Conservation (phyloP, 2,329 filamentous ascomycete species). For the Pseudogymnoascus sp. region DNA sequence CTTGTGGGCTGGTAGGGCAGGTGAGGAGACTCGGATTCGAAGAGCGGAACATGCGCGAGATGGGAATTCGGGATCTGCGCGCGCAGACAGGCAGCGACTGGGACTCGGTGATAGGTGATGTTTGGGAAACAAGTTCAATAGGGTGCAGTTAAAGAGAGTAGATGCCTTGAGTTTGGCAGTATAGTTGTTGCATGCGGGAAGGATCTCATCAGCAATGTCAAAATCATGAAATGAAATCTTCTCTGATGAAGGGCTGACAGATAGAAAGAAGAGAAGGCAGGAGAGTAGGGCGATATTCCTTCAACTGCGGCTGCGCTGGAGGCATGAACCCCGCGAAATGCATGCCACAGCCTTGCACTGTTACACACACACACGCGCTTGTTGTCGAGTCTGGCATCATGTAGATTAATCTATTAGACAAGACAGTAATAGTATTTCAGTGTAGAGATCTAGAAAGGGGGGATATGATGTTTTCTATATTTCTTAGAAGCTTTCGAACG, state of each 20-base stretch:
- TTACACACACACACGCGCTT: not conserved
- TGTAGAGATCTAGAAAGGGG: not conserved
- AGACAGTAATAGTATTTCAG: not conserved
- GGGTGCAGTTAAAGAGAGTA: not conserved
- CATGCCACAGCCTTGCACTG: not conserved
- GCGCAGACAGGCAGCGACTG: slow-evolving; percentile 11
- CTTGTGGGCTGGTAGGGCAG: not conserved
- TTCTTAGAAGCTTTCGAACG: not conserved
- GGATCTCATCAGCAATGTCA: not conserved
- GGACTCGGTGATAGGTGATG: slow-evolving; percentile 9
- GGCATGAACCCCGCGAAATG: not conserved
- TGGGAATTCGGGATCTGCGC: slow-evolving; percentile 9
- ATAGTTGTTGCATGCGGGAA: not conserved
- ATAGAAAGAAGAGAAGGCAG: not conserved
- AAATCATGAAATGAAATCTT: not conserved
- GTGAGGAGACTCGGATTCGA: not conserved
- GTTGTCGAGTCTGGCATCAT: not conserved
- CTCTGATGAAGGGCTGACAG: not conserved
- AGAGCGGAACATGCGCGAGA: not conserved
- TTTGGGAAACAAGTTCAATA: slow-evolving; percentile 12
- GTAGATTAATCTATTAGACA: not conserved
- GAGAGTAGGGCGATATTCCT: not conserved
- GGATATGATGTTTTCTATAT: not conserved
- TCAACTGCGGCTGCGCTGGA: not conserved
- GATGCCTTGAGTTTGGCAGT: not conserved